phyloP scores from a whole-genome alignment of 352 stramenopile genomes.

The Globisporangium acanthophoron region DNA sequence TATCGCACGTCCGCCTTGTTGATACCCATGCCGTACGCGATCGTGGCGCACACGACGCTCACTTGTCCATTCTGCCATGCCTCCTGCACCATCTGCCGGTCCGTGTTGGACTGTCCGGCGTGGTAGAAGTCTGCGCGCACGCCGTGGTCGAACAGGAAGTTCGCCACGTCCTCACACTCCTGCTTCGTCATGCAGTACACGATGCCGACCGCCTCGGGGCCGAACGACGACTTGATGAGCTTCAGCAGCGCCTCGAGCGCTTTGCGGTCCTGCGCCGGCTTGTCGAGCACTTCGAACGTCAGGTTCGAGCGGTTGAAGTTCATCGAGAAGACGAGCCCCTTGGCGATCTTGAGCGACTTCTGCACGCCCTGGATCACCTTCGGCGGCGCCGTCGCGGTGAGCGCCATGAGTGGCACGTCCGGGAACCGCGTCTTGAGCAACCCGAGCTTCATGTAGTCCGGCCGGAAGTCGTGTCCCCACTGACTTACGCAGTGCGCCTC shows the following conservation, averaged over 20 bases:
- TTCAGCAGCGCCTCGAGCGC: conserved; percentile 49
- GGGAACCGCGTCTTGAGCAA: conserved; percentile 89
- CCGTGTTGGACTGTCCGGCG: conserved; percentile 69
- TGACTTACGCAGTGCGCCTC: conserved; percentile 88
- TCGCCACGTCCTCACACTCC: conserved; percentile 90
- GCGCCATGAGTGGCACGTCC: conserved; percentile 88
- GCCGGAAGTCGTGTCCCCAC: conserved; percentile 88
- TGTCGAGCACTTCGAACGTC: conserved; percentile 85
- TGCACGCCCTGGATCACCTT: conserved; percentile 83
- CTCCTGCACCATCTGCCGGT: conserved; percentile 76
- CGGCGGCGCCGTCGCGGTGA: conserved; percentile 88
- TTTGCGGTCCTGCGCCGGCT: conserved; percentile 38
- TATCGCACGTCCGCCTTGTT: conserved; percentile 94
- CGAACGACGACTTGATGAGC: conserved; percentile 50
- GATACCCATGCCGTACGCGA: conserved; percentile 95
- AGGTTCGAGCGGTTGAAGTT: conserved; percentile 93
- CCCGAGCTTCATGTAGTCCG: conserved; percentile 91
- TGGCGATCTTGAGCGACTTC: conserved; percentile 67
- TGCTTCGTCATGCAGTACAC: conserved; percentile 94
- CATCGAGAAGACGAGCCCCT: conserved; percentile 85
- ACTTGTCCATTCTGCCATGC: conserved; percentile 70
- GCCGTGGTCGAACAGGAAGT: conserved; percentile 82
- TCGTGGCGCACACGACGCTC: conserved; percentile 93
- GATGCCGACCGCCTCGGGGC: conserved; percentile 68
- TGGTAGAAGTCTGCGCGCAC: conserved; percentile 92